Base-by-base conservation (phyloP, 768 basidiomycete genomes). In the Atractiella rhizophila region DNA sequence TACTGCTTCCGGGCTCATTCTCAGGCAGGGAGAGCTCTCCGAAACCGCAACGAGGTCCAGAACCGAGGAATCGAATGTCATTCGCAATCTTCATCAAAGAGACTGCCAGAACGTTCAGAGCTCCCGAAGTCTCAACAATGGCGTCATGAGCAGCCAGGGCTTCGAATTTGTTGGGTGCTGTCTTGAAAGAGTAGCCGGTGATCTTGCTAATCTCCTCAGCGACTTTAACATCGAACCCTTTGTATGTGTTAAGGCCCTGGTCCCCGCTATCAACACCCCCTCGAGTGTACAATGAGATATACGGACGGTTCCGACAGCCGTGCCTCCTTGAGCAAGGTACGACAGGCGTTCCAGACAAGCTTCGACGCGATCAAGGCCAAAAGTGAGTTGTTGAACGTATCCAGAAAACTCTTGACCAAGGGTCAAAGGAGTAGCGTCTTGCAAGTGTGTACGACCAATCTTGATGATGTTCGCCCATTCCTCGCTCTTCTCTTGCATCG, bases 151-250 rank as follows among this genome's bases (percentile, higher is more conserved):
- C 67, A 18, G 91, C 91, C 47, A 96, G 71, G 8, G 91, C 86
- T 61, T 96, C 91, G 52, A 98, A 98, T 83, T 98, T 98, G 69
- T 96, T 98, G 4, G 91, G 91, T 13, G 91, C 88, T 36, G 91
- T 96, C 63, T 78, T 67, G 64, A 98, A 98, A 43, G 76, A 64
- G 40, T 86, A 63, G 3, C 86, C 83, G 29, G 88, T 83, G 34
- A 94, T 65, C 56, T 76, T 78, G 43, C 85, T 75, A 48, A 96
- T 76, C 58, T 91, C 83, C 15, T 68, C 67, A 13, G 91, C 91
- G 48, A 98, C 69, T 57, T 80, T 85, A 51, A 78, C 74, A 61
- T 96, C 91, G 54, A 96, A 98, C 26, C 91, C 91, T 60, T 71
- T 79, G 62, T 71, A 82, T 42, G 91, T 96, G 66, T 98, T 98